Percentiles rank a stretch among this genome's conserved stretches.
Conservation (phyloP, 148 eudicot species). For the Chenopodium berlandieri region DNA sequence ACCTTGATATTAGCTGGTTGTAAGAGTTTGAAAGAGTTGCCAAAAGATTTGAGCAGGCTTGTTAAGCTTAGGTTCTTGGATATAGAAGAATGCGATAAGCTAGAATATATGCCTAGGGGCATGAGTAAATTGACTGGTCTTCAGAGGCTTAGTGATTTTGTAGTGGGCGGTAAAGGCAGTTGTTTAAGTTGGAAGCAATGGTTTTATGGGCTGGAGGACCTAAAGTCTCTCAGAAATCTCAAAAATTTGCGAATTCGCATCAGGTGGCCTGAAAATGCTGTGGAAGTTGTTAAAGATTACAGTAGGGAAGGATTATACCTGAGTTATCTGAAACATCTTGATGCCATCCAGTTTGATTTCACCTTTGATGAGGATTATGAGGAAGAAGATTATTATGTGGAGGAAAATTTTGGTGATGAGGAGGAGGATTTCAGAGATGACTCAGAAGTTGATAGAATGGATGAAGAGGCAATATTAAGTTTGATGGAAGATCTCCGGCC, state of each 20-base stretch:
- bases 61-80: slow-evolving; percentile 2
- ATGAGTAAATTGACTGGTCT: slow-evolving; percentile 11
- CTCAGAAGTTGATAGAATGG: not conserved
- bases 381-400: not conserved
- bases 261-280: too few species aligned
- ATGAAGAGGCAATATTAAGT: not conserved
- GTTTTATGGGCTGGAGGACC: not conserved
- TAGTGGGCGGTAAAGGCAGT: not conserved
- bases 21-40: not conserved
- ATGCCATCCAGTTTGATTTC: too few species aligned
- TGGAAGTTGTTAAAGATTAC: too few species aligned
- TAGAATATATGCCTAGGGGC: slow-evolving; percentile 11
- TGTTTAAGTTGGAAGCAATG: not conserved
- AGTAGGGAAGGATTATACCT: too few species aligned
- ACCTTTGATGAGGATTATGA: not conserved
- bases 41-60: not conserved
- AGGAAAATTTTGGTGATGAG: too few species aligned
- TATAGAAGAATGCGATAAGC: not conserved
- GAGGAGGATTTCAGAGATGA: not conserved
- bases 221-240: not conserved
- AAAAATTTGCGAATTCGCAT: not conserved
- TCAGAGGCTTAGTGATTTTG: not conserved
- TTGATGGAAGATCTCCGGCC: slow-evolving; percentile 29
- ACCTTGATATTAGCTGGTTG: not conserved
- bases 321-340: not conserved